Evolutionary conservation across 495 filamentous ascomycete species (phyloP).

Genomic region (Penicillium coprophilum): DNA sequence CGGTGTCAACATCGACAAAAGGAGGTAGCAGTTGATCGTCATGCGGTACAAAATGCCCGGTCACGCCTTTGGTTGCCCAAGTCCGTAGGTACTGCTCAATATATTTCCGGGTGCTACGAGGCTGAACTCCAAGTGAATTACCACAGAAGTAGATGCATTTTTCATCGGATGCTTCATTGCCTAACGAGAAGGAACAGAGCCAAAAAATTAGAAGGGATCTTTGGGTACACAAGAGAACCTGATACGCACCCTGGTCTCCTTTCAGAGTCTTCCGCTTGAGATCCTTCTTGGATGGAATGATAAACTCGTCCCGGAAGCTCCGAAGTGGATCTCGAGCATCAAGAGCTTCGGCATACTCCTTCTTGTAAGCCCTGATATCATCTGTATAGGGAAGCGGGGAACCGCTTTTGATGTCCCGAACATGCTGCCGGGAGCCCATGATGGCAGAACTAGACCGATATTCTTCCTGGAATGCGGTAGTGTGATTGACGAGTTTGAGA

Average conservation of each 20-base stretch:
- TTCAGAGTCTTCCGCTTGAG: conserved; percentile 65
- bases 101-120: conserved; percentile 65
- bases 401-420: conserved; percentile 30
- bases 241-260: conserved; percentile 34
- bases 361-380: conserved; percentile 41
- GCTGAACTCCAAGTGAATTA: conserved; percentile 94
- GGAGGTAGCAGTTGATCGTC: conserved; percentile 70
- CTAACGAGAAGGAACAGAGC: neutral
- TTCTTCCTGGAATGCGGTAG: neutral
- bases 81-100: conserved; percentile 76
- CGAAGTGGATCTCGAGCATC: conserved; percentile 70
- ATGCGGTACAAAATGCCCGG: conserved; percentile 86
- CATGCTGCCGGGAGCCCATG: conserved; percentile 36
- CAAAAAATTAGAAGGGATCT: neutral
- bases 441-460: neutral
- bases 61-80: conserved; percentile 92
- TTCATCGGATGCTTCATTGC: conserved; percentile 35
- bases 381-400: conserved; percentile 39
- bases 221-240: neutral
- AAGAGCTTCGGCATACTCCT: conserved; percentile 60
- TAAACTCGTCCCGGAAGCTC: conserved; percentile 72
- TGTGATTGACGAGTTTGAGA: neutral
- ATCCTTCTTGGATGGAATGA: conserved; percentile 78
- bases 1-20: conserved; percentile 79
- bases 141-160: conserved; percentile 86